Evolutionary conservation across 202 grass and related monocot genomes (phyloP), one percentile per base, ranked within the genome.

Genomic region (Carex sylvatica): DNA sequence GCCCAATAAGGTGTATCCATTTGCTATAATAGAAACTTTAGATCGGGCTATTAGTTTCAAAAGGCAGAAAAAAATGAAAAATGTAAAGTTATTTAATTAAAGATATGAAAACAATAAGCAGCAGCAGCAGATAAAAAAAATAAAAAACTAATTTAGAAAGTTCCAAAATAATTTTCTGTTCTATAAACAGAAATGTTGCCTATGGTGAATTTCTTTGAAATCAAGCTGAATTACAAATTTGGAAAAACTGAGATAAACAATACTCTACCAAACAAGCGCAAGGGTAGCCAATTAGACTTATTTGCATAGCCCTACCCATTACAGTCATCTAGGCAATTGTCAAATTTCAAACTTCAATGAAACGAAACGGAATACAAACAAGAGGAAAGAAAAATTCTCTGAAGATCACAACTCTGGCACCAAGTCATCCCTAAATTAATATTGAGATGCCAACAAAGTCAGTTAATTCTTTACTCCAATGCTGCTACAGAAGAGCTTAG

Each of bases 61-160:
- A 77, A 33, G 11, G 3, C 56, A 58, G 58, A 15, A 36, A 14
- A 68, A 6, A 30, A 18, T 16, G 49, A 53, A 31, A 54, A 53
- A 16, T 30, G 22, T 31, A 22, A 22, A 68, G 26, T 38, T 68
- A 44, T 40, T 20, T 14, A 20, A 70, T 40, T 70, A 70, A 70
- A 70, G 35, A 70, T 68, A n/a, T 68, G 6, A 30, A 56, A 76
- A 6, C 18, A 49, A 76, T 58, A 18, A 58, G 73, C 73, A 77
- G 73, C 28, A 58, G 73, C 73, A 77, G 73, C 28, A 5, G 14
- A 77, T 36, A 28, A 28, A 31, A 20, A 54, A 20, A n/a, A n/a
- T n/a, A n/a, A 53, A 77, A 20, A 77, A 36, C 44, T 56, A 58
- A 53, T 74, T 35, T 35, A 77, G 73, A 77, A 35, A 33, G 73